Conservation (phyloP, 345 rosid genomes). For the Aurinia saxatilis region DNA sequence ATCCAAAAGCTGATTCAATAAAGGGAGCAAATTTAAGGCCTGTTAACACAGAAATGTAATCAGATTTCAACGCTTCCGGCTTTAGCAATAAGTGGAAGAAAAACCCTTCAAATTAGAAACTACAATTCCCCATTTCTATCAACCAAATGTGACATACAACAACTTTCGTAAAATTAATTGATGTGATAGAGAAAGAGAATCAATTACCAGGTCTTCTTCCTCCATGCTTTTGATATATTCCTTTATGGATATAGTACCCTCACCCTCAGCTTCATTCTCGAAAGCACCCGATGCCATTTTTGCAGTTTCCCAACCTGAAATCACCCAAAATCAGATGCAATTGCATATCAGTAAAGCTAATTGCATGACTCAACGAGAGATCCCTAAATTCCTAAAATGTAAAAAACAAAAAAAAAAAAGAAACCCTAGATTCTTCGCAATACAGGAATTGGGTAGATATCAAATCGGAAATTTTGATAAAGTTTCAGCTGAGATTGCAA, state of each 20-base stretch:
- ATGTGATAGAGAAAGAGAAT: background rate
- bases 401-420: no score
- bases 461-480: background rate
- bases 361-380: background rate
- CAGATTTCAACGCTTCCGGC: no score
- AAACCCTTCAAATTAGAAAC: no score
- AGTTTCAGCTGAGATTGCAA: background rate
- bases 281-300: slow-evolving; percentile 59
- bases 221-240: slow-evolving; percentile 81
- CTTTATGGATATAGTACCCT: slow-evolving; percentile 57
- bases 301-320: slow-evolving; percentile 24
- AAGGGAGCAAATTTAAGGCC: no score
- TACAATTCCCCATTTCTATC: no score
- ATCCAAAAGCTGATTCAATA: no score
- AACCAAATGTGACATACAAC: no score
- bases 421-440: slow-evolving; percentile 28
- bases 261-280: slow-evolving; percentile 66
- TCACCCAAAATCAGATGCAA: background rate
- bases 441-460: no score
- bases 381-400: background rate
- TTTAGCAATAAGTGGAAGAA: no score
- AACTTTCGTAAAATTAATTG: no score
- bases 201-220: slow-evolving; percentile 77
- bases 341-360: background rate
- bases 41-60: no score